phyloP scores from a whole-genome alignment of 1,284 basidiomycete genomes.

The Papiliotrema nemorosa region DNA sequence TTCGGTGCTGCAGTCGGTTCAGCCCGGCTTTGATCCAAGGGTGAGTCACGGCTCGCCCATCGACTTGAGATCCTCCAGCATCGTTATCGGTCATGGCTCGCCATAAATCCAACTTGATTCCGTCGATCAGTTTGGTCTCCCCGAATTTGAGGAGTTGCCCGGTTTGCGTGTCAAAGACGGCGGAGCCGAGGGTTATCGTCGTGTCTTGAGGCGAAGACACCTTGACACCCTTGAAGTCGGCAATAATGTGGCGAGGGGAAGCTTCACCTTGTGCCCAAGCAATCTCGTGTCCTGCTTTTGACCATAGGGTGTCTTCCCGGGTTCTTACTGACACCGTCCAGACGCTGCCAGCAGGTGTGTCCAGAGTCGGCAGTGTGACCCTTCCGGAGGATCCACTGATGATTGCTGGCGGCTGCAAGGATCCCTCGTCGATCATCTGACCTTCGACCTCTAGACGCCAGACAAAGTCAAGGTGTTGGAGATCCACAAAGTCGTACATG shows the following conservation, averaged over 20 bases:
- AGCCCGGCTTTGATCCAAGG: constrained; percentile 12
- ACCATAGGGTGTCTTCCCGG: not conserved
- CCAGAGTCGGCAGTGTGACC: constrained; percentile 3
- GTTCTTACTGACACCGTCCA: constrained; percentile 9
- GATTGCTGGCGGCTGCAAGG: not conserved
- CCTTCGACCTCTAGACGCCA: constrained; percentile 15
- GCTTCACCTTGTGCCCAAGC: not conserved
- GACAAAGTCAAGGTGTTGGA: constrained; percentile 9
- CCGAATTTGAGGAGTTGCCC: constrained; percentile 12
- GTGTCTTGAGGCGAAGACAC: not conserved
- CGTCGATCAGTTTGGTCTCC: not conserved
- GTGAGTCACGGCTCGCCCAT: not conserved
- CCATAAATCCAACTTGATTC: constrained; percentile 15
- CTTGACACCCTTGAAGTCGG: not conserved
- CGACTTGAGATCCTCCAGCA: not conserved
- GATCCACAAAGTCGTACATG: constrained; percentile 16
- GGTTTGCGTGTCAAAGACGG: constrained; percentile 6
- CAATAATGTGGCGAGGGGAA: not conserved
- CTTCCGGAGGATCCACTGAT: not conserved
- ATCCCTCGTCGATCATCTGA: not conserved
- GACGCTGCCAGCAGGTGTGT: not conserved
- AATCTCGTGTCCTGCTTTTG: not conserved
- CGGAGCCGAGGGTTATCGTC: constrained; percentile 10
- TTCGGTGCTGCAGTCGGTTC: constrained; percentile 17
- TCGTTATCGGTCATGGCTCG: constrained; percentile 28